Base-by-base conservation (phyloP, 106 monocot species). In the Hemerocallis citrina region DNA sequence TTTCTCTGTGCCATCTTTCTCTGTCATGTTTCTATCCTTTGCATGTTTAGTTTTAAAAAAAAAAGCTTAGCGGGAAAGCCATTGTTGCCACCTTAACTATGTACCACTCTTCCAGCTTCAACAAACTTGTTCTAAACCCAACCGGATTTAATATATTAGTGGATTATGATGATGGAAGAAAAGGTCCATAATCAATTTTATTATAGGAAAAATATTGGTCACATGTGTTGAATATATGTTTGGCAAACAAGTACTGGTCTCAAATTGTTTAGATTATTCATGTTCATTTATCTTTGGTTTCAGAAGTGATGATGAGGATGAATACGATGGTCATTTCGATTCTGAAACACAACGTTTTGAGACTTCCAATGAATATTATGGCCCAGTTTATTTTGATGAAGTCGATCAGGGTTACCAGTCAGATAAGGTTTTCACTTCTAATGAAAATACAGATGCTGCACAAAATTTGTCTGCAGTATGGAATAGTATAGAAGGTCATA, bases 301-400 rank as follows among this genome's bases (percentile, higher is more conserved):
- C 56, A 91, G 96, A 67, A 82, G 85, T 69, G 76, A 84, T 65
- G 82, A 85, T 59, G 85, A 89, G 7, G 89, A 84, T 52, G 83
- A 81, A 25, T 81, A 90, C 13, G 80, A 72, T 61, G 41, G 66
- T 61, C 75, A 29, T 45, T 83, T 75, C 59, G 81, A 79, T 50
- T 83, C 64, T 17, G 78, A 84, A 66, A 24, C 42, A 36, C 73
- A 71, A 55, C 60, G 49, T 4, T 79, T 69, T 25, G 74, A 56
- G 34, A 69, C 68, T 35, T 74, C 74, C 50, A 68, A 59, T 70
- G 76, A 75, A 31, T 91, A 77, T 73, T 88, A 81, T 77, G 69
- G 65, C 24, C 69, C 75, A 11, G 54, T 61, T 35, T 63, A 72
- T 12, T 84, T 66, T 75, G 68, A 88, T 70, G 75, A 70, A 27